phyloP scores from a whole-genome alignment of 306 rosid genomes.

The Lupinus albus region DNA sequence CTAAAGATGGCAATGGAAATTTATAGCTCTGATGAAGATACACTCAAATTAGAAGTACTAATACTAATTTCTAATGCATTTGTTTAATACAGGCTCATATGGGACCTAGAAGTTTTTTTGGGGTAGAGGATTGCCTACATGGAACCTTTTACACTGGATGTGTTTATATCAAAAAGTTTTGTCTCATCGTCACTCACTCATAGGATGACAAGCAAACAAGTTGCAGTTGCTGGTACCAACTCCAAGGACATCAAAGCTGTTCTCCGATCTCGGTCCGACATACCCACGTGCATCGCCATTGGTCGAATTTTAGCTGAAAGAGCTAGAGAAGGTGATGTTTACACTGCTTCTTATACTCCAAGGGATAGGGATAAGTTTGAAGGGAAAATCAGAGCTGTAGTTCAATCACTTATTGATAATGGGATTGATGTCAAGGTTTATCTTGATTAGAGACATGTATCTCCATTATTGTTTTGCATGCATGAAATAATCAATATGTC shows the following conservation, averaged over 20 bases:
- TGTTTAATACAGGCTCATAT: constrained; percentile 52
- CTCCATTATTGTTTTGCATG: too few relatives aligned
- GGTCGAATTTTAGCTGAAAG: constrained; percentile 82
- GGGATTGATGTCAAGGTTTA: constrained; percentile 88
- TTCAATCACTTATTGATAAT: constrained; percentile 89
- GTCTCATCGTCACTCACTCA: constrained; percentile 92
- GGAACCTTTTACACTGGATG: constrained; percentile 95
- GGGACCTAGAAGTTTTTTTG: constrained; percentile 92
- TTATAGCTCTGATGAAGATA: constrained; percentile 19
- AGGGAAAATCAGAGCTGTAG: constrained; percentile 96
- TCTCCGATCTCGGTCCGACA: constrained; percentile 80
- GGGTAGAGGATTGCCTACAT: constrained; percentile 94
- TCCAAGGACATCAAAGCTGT: constrained; percentile 92
- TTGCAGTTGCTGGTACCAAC: constrained; percentile 97
- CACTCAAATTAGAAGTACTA: not conserved
- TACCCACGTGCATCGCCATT: constrained; percentile 86
- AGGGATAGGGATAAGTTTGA: constrained; percentile 91
- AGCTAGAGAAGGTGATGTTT: constrained; percentile 93
- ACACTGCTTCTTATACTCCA: constrained; percentile 79
- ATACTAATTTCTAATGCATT: constrained; percentile 1
- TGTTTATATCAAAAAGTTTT: constrained; percentile 84
- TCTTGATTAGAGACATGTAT: too few relatives aligned
- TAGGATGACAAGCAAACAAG: constrained; percentile 86
- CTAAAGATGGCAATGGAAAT: not conserved
- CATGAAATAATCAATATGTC: too few relatives aligned